Percentiles rank a stretch among this genome's conserved stretches.
phyloP scores from a whole-genome alignment of 1,284 basidiomycete species.

The Agaricales sp. region DNA sequence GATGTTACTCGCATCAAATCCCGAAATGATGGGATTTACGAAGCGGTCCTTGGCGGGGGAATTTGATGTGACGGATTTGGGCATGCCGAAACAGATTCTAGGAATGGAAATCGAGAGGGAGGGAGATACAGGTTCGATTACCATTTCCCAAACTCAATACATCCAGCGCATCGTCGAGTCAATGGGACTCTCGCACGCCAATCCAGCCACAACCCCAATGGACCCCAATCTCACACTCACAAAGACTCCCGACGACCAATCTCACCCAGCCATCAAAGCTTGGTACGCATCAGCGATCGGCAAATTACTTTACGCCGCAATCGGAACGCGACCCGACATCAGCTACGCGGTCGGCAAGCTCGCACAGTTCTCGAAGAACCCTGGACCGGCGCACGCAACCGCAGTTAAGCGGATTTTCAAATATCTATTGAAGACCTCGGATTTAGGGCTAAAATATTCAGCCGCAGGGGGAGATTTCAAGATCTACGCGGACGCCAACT shows the following conservation, averaged over 20 bases:
- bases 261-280: not conserved
- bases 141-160: slow-evolving; percentile 13
- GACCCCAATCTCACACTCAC: slow-evolving; percentile 6
- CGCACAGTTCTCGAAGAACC: slow-evolving; percentile 16
- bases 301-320: slow-evolving; percentile 16
- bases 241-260: not conserved
- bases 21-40: not conserved
- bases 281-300: slow-evolving; percentile 8
- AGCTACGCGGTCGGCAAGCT: slow-evolving; percentile 18
- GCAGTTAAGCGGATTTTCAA: slow-evolving; percentile 19
- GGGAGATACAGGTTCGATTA: not conserved
- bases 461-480: no score
- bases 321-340: slow-evolving; percentile 20
- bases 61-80: not conserved
- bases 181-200: slow-evolving; percentile 9
- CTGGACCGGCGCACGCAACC: slow-evolving; percentile 11
- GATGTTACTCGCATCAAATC: slow-evolving; percentile 1
- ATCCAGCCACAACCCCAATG: slow-evolving; percentile 10
- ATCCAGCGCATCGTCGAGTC: slow-evolving; percentile 12
- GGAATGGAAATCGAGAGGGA: slow-evolving; percentile 11
- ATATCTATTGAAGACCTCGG: no score
- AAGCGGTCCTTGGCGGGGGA: not conserved
- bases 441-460: no score
- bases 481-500: slow-evolving; percentile 17
- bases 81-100: slow-evolving; percentile 1